Percentiles rank a stretch among this genome's conserved stretches.
Conservation (phyloP, 345 rosid genomes). For the Pugionium dolabratum region DNA sequence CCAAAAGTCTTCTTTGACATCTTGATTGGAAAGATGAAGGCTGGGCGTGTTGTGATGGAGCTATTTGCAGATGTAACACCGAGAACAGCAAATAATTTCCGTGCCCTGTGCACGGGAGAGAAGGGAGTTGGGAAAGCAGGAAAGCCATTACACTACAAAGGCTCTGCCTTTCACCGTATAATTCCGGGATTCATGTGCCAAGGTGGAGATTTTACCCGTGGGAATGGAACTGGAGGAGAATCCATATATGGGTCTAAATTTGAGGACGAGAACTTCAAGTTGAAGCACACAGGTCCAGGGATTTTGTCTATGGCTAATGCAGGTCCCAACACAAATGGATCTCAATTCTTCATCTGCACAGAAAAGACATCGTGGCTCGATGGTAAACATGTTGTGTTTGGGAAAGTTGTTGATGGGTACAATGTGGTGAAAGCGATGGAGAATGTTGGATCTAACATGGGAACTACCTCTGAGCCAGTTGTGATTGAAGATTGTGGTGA, state of each 20-base stretch:
- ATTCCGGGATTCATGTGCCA: constrained; percentile 93
- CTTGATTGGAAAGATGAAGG: constrained; percentile 63
- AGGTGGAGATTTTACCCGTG: constrained; percentile 85
- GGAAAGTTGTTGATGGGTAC: constrained; percentile 83
- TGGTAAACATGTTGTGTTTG: constrained; percentile 86
- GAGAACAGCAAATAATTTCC: constrained; percentile 73
- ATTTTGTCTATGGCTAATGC: constrained; percentile 80
- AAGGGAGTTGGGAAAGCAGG: constrained; percentile 66
- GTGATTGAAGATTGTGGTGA: constrained; percentile 75
- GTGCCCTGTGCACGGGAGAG: constrained; percentile 83
- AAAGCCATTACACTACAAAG: constrained; percentile 72
- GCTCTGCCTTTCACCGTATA: constrained; percentile 79
- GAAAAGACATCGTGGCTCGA: constrained; percentile 79
- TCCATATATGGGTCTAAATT: constrained; percentile 72
- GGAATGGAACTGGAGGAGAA: constrained; percentile 91
- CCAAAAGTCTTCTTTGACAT: constrained; percentile 81
- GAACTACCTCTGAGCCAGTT: constrained; percentile 52
- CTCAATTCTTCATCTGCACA: constrained; percentile 91
- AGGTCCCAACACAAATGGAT: constrained; percentile 73
- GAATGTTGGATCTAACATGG: constrained; percentile 58
- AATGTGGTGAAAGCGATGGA: constrained; percentile 71
- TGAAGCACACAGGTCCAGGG: constrained; percentile 73
- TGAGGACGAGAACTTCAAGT: constrained; percentile 76
- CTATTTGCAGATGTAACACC: constrained; percentile 71
- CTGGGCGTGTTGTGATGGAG: constrained; percentile 78